Evolutionary conservation across 2,329 filamentous ascomycete species (phyloP), one percentile per base, ranked within the genome.

Genomic region (Ciborinia camelliae): DNA sequence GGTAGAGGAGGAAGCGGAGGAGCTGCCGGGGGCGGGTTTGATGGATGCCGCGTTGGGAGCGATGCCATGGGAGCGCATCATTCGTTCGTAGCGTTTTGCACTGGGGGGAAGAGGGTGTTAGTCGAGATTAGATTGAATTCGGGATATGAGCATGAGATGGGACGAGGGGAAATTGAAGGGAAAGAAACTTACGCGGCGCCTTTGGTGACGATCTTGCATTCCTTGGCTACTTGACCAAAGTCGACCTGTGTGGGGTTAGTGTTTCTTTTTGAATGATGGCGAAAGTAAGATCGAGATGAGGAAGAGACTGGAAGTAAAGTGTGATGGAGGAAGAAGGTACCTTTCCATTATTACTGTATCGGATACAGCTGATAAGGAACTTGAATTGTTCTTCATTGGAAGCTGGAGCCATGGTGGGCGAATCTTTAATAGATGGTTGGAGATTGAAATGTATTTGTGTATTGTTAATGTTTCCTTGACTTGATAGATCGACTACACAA

Each of bases 361-460:
- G 81, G 74, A 90, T 88, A 76, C 88, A 90, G 62, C 80, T 79
- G 57, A 90, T 81, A 30, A 91, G 79, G 73, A 91, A 90, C 67
- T 81, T 83, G 76, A 90, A 81, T 70, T 89, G 86, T 35, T 85
- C 80, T 26, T 83, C 78, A 35, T 84, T 81, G 28, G 77, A 76
- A 65, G 78, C 74, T 47, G 75, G 73, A 69, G 83, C 77, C 84
- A 86, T 87, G 14, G 69, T 79, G 73, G 7, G 30, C 51, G 18
- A 43, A 9, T 15, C 7, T 4, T 61, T 32, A 26, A 39, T 61
- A 41, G 23, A 35, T 50, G 10, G 18, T 23, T 50, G 15, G 47
- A 14, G 14, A 4, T 55, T 2, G 18, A 32, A 32, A 23, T 37
- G 26, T 43, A 18, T 26, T 39, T 3, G 26, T 37, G 23, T 48